A percentile compares a stretch with the other conserved stretches of the same genome.
phyloP scores from a whole-genome alignment of 257 asterid species.

The Verbena officinalis region DNA sequence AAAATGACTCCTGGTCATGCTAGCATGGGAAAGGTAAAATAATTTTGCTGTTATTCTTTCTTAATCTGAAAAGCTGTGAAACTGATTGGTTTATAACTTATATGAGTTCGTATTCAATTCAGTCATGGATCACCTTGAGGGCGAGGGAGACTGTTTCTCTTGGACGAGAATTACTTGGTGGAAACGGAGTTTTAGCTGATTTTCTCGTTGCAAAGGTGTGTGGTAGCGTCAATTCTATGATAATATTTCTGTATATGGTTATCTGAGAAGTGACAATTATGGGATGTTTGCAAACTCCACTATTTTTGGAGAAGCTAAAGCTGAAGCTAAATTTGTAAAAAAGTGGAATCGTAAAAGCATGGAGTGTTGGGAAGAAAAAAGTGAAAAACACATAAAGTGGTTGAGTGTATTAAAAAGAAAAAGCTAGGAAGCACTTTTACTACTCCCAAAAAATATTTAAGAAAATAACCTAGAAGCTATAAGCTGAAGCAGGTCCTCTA shows the following conservation, averaged over 20 bases:
- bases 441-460: too few relatives aligned
- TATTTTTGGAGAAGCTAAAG: too few relatives aligned
- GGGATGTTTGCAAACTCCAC: too few relatives aligned
- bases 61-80: neutral
- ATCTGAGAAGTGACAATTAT: too few relatives aligned
- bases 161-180: constrained; percentile 94
- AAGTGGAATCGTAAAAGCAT: too few relatives aligned
- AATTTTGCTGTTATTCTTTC: constrained; percentile 1
- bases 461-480: too few relatives aligned
- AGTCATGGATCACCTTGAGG: constrained; percentile 83
- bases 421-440: too few relatives aligned
- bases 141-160: constrained; percentile 89
- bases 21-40: constrained; percentile 87
- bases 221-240: neutral
- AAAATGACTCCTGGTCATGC: constrained; percentile 97
- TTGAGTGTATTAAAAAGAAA: too few relatives aligned
- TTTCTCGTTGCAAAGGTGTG: constrained; percentile 89
- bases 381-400: too few relatives aligned
- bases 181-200: constrained; percentile 79
- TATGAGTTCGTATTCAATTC: constrained; percentile 27
- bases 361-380: too few relatives aligned
- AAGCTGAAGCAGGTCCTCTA: too few relatives aligned
- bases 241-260: neutral
- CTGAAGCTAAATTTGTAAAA: too few relatives aligned
- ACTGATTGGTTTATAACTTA: constrained; percentile 18